Conservation (phyloP, 495 filamentous ascomycete genomes). For the Penicillium dipodomyicola region DNA sequence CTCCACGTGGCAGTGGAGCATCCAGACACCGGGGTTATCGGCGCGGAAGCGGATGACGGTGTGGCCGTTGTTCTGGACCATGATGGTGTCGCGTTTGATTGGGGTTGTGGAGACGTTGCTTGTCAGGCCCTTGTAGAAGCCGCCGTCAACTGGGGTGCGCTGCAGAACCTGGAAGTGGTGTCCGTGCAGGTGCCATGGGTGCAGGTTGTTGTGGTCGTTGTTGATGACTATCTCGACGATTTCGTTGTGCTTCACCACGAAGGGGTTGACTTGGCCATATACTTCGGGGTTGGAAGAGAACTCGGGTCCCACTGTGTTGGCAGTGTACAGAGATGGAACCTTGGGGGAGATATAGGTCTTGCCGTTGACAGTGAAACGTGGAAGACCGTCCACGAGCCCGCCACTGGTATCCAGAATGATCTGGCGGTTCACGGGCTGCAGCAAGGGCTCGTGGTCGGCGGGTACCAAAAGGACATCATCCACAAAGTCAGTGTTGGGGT, state of each 20-base stretch:
- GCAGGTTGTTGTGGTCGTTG: conserved; percentile 59
- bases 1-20: conserved; percentile 82
- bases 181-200: conserved; percentile 68
- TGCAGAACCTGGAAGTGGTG: conserved; percentile 51
- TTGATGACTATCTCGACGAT: conserved; percentile 63
- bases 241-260: conserved; percentile 48
- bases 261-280: conserved; percentile 41
- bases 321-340: conserved; percentile 77
- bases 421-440: conserved; percentile 33
- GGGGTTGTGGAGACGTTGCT: conserved; percentile 24
- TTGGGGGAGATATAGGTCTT: conserved; percentile 55
- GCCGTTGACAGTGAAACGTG: conserved; percentile 47
- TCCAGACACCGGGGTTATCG: conserved; percentile 73
- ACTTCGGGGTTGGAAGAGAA: conserved; percentile 52
- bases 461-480: conserved; percentile 74
- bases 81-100: conserved; percentile 54
- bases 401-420: conserved; percentile 45
- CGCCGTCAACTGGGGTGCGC: conserved; percentile 43
- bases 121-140: conserved; percentile 37
- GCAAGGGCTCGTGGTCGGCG: conserved; percentile 55
- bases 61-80: conserved; percentile 54
- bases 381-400: conserved; percentile 60
- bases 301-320: conserved; percentile 42
- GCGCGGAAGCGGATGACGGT: conserved; percentile 65
- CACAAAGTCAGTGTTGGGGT: conserved; percentile 55